Evolutionary conservation across 1,139 yeast genomes (phyloP).

Genomic region (Pichia sp.): DNA sequence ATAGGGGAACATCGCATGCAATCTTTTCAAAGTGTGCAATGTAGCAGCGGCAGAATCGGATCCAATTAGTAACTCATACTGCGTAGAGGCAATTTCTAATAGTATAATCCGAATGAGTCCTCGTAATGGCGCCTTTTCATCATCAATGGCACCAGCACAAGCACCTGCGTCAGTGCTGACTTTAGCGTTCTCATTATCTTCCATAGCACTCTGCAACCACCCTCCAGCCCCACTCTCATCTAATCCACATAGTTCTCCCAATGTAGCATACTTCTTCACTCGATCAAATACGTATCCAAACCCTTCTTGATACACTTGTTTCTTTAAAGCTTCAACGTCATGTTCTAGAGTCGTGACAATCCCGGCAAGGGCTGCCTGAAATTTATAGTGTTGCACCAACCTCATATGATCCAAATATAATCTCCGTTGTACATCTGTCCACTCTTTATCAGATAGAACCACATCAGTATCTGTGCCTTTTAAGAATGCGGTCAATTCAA

Average conservation of each 20-base stretch:
- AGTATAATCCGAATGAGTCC: slow-evolving; percentile 77
- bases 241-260: slow-evolving; percentile 41
- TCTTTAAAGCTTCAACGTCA: slow-evolving; percentile 49
- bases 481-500: slow-evolving; percentile 47
- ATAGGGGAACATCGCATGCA: slow-evolving; percentile 76
- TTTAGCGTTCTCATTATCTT: not conserved
- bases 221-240: slow-evolving; percentile 2
- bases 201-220: slow-evolving; percentile 6
- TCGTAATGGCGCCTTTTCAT: slow-evolving; percentile 48
- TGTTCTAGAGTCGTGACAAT: slow-evolving; percentile 40
- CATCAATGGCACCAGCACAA: not conserved
- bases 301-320: slow-evolving; percentile 34
- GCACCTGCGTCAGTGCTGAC: not conserved
- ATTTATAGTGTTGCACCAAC: slow-evolving; percentile 59
- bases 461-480: slow-evolving; percentile 31
- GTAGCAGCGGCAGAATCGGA: slow-evolving; percentile 74
- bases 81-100: slow-evolving; percentile 74
- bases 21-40: slow-evolving; percentile 55
- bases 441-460: slow-evolving; percentile 33
- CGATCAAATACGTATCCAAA: slow-evolving; percentile 51
- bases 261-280: slow-evolving; percentile 45
- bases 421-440: slow-evolving; percentile 50
- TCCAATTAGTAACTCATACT: slow-evolving; percentile 72
- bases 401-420: slow-evolving; percentile 54
- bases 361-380: slow-evolving; percentile 58